Evolutionary conservation across 2,329 filamentous ascomycete species (phyloP), one percentile per base, ranked within the genome.

Genomic region (Cordyceps cicadae): DNA sequence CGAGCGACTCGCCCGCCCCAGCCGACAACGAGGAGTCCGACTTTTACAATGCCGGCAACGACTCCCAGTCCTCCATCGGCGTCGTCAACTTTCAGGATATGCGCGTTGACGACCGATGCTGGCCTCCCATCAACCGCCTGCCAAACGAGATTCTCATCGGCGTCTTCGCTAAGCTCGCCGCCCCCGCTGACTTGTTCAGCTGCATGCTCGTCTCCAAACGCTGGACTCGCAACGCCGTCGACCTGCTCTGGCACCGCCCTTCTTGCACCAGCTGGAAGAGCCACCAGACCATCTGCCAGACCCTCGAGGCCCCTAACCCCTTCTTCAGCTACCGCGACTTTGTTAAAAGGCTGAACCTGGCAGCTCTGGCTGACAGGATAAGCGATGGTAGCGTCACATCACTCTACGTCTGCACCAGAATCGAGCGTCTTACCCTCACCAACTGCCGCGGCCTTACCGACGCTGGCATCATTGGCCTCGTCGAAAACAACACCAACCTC

Each of bases 91-190:
- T 91, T 62, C 86, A 87, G 69, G 88, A 91, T 68, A 88, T 87
- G 82, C 87, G 82, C 70, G 85, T 85, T 64, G 85, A 87, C 70
- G 79, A 85, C 66, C 81, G 83, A 68, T 89, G 87, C 68, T 76
- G 87, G 59, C 86, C 88, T n/a, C 91, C 92, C 53, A 87, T 97
- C 63, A 88, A 89, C 67, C 86, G 89, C 61, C 81, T 99, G 41
- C 94, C 94, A 45, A 93, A 92, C 72, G 94, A 99, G 79, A 89
- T 99, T 63, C 86, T 97, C 71, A 97, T 99, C 69, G 84, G 87
- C 74, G 88, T 97, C 69, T 97, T 99, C 75, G 81, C 89, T 41
- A 94, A 92, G 73, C 83, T 99, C 62, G 87, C 81, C 68, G 85
- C 83, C 14, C 83, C 92, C 2, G 77, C 80, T 50, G 93, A 99